Evolutionary conservation across 768 basidiomycete species (phyloP).

Genomic region (Mrakia blollopis): DNA sequence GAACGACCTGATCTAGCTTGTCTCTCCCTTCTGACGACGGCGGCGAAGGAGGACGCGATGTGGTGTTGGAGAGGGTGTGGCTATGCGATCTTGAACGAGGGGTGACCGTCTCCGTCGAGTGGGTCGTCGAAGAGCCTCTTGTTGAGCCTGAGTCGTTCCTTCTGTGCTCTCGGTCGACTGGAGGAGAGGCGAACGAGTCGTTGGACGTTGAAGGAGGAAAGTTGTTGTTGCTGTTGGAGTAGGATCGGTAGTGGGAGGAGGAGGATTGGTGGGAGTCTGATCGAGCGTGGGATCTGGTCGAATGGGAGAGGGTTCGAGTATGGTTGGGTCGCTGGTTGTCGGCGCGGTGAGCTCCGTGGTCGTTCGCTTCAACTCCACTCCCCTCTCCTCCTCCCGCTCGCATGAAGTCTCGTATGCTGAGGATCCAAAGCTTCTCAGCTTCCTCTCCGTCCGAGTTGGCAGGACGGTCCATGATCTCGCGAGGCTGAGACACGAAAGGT

Average conservation of each 20-base stretch:
- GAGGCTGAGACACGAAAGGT: background rate
- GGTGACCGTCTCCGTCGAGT: background rate
- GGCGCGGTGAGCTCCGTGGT: background rate
- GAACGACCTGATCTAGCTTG: background rate
- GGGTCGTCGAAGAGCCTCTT: background rate
- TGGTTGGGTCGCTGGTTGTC: background rate
- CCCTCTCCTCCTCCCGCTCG: background rate
- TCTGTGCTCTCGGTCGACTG: background rate
- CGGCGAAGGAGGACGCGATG: conserved; percentile 15
- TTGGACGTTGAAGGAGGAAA: conserved; percentile 5
- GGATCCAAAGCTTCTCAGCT: conserved; percentile 25
- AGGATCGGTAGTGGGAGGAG: conserved; percentile 10
- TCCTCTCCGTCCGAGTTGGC: background rate
- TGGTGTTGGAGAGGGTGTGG: background rate
- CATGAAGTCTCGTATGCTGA: conserved; percentile 16
- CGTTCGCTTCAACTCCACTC: conserved; percentile 11
- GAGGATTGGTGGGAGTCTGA: conserved; percentile 4
- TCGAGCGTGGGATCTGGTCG: background rate
- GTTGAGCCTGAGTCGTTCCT: background rate
- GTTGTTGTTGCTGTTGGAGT: background rate
- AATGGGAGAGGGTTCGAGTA: background rate
- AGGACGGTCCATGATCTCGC: conserved; percentile 11
- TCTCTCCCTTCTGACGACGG: background rate
- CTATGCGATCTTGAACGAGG: background rate
- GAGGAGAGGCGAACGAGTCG: conserved; percentile 13